These are phyloP conservation scores for Didymella sp. DNA, from an alignment of 2,329 filamentous ascomycete species.

Conservation along the genomic window DNA sequence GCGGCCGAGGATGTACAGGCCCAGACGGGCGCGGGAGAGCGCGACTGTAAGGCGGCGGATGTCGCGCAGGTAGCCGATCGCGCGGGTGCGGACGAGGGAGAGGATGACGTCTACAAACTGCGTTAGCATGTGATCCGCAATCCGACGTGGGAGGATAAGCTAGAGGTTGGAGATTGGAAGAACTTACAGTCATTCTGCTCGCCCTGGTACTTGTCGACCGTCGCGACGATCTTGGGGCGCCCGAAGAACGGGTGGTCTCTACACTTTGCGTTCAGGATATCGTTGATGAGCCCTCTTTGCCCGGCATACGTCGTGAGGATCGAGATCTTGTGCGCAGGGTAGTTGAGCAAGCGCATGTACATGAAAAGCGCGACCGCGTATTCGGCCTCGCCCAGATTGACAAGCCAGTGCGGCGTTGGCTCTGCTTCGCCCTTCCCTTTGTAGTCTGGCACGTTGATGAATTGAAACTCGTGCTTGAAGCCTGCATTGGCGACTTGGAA, in stretches of 20 bases:
- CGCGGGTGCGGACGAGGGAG: constrained; percentile 85
- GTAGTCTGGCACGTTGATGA: constrained; percentile 94
- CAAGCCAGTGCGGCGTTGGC: constrained; percentile 91
- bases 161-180: not conserved
- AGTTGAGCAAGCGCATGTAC: constrained; percentile 96
- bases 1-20: constrained; percentile 89
- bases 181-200: constrained; percentile 98
- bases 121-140: constrained; percentile 16
- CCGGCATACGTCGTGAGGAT: constrained; percentile 95
- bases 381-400: constrained; percentile 96
- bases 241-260: constrained; percentile 85
- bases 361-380: constrained; percentile 95
- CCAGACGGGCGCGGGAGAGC: constrained; percentile 87
- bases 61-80: constrained; percentile 91
- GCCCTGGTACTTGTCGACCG: constrained; percentile 98
- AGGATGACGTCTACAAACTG: constrained; percentile 81
- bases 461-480: constrained; percentile 93
- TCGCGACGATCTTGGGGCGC: constrained; percentile 86
- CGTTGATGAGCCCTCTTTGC: constrained; percentile 84
- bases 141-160: no score
- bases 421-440: constrained; percentile 88
- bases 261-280: constrained; percentile 85
- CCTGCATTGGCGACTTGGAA: constrained; percentile 87
- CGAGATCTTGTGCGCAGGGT: constrained; percentile 81
- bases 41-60: constrained; percentile 93